phyloP scores from a whole-genome alignment of 2,329 filamentous ascomycete genomes.

The Aspergillus latus region DNA sequence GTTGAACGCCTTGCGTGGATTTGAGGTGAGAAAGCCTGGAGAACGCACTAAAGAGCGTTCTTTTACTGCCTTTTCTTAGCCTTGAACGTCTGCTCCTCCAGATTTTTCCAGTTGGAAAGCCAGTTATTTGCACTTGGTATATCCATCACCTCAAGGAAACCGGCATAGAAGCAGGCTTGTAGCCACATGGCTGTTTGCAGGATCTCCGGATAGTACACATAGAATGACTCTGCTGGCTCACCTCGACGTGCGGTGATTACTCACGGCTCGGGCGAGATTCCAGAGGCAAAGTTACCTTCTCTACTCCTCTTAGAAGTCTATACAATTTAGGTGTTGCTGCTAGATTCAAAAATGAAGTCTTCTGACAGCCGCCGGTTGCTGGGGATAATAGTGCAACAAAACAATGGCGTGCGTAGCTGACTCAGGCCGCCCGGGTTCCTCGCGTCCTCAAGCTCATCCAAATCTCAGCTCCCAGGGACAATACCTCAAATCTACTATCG shows the following conservation, averaged over 20 bases:
- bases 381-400: neutral
- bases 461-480: conserved; percentile 4
- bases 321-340: too few species aligned
- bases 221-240: neutral
- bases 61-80: neutral
- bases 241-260: neutral
- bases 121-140: too few species aligned
- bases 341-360: neutral
- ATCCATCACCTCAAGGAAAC: neutral
- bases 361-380: neutral
- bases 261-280: neutral
- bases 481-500: neutral
- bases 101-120: too few species aligned
- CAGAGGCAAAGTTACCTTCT: neutral
- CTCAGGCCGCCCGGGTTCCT: conserved; percentile 4
- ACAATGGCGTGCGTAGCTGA: conserved; percentile 7
- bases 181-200: neutral
- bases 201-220: neutral
- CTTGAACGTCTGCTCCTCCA: neutral
- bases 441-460: conserved; percentile 1
- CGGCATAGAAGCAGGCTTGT: neutral
- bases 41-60: too few species aligned
- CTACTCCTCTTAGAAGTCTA: too few species aligned
- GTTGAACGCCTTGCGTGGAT: neutral
- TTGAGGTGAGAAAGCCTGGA: too few species aligned